Conservation (phyloP, 2,329 filamentous ascomycete species). For the Ophiocordyceps camponoti-floridani region DNA sequence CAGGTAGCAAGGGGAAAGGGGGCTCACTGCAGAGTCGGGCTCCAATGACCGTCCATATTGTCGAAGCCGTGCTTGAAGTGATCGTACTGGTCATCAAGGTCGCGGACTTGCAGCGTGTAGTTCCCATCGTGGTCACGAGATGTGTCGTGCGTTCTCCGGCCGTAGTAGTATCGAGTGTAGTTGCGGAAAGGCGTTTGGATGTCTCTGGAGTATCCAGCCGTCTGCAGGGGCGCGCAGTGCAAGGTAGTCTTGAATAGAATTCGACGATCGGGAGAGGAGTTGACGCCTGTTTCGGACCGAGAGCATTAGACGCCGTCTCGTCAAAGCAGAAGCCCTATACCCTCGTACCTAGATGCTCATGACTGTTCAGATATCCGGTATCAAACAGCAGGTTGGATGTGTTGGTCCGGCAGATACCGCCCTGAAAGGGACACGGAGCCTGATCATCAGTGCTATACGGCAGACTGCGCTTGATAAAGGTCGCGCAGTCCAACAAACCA, state of each 20-base stretch:
- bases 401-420: neutral
- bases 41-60: neutral
- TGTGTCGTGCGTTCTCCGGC: neutral
- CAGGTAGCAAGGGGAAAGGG: neutral
- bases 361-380: neutral
- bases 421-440: neutral
- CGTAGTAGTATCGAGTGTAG: neutral
- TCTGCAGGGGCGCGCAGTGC: neutral
- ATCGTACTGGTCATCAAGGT: neutral
- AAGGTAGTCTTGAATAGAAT: neutral
- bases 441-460: neutral
- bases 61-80: neutral
- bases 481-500: neutral
- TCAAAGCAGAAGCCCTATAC: too few species aligned
- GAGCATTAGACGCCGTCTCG: too few species aligned
- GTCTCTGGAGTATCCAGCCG: neutral
- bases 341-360: too few species aligned
- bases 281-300: neutral
- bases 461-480: neutral
- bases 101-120: neutral
- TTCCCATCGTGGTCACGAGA: neutral
- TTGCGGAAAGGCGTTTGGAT: neutral
- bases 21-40: neutral
- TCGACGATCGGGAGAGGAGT: neutral
- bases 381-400: neutral